Percentiles rank a stretch among this genome's conserved stretches.
These are phyloP conservation scores for Cutaneotrichosporon sp. DNA, from an alignment of 1,284 basidiomycete species.

Conservation along the genomic window DNA sequence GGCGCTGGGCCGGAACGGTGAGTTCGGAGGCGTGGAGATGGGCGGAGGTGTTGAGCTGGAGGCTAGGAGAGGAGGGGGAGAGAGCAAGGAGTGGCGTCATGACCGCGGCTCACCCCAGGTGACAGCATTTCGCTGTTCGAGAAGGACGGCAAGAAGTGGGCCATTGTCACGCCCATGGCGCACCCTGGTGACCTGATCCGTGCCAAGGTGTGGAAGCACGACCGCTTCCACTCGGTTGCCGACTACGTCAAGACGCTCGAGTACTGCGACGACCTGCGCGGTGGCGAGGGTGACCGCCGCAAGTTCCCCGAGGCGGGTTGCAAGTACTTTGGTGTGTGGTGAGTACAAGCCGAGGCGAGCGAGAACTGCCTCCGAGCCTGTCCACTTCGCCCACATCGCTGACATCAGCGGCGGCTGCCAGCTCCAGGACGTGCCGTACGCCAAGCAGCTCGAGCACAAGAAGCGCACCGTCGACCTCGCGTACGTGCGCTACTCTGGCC, in stretches of 20 bases:
- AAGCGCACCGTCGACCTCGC: constrained; percentile 83
- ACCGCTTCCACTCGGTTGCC: constrained; percentile 68
- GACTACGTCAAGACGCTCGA: constrained; percentile 71
- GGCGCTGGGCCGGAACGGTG: constrained; percentile 36
- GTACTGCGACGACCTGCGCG: constrained; percentile 67
- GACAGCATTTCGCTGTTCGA: constrained; percentile 33
- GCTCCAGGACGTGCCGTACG: constrained; percentile 80
- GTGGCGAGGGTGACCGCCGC: constrained; percentile 57
- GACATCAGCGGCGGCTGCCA: constrained; percentile 50
- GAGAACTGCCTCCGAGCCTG: too few relatives aligned
- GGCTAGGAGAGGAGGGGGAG: too few relatives aligned
- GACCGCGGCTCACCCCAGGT: constrained; percentile 18
- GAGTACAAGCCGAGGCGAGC: too few relatives aligned
- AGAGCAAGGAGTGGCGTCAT: too few relatives aligned
- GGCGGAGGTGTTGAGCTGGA: too few relatives aligned
- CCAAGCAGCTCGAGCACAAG: constrained; percentile 82
- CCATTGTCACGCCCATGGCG: constrained; percentile 75
- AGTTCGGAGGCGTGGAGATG: too few relatives aligned
- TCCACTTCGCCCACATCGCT: too few relatives aligned
- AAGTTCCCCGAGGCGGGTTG: constrained; percentile 59
- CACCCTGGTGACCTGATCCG: constrained; percentile 77
- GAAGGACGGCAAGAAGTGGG: constrained; percentile 61
- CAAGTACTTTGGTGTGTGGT: constrained; percentile 81
- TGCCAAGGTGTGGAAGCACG: constrained; percentile 66
- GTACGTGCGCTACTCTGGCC: constrained; percentile 75